Evolutionary conservation across 202 grass and related monocot genomes (phyloP).

Genomic region (Schoenoplectus triqueter): DNA sequence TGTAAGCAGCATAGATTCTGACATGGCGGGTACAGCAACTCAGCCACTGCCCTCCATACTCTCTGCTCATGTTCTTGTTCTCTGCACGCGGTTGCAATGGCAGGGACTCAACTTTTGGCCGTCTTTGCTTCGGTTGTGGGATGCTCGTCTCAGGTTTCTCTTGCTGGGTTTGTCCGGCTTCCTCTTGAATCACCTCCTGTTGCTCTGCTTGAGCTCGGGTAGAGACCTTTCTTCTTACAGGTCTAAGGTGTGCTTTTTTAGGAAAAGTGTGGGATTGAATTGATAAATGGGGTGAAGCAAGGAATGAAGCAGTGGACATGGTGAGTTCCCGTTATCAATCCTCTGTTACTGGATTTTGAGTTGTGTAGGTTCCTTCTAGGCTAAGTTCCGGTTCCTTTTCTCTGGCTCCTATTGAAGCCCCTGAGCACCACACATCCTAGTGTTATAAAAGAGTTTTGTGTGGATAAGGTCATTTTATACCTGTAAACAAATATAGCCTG

Average conservation of each 20-base stretch:
- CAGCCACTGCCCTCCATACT: conserved; percentile 97
- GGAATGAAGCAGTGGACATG: conserved; percentile 66
- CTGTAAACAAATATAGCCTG: not conserved
- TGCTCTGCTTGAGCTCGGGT: conserved; percentile 52
- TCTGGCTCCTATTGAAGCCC: not conserved
- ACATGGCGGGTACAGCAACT: conserved; percentile 82
- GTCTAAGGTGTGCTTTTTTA: conserved; percentile 5
- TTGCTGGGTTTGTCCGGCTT: conserved; percentile 23
- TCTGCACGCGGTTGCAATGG: conserved; percentile 73
- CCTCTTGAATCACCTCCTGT: conserved; percentile 44
- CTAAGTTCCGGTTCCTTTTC: not conserved
- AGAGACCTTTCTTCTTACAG: conserved; percentile 24
- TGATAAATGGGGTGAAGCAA: conserved; percentile 52
- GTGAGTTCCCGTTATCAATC: conserved; percentile 6
- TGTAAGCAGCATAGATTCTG: conserved; percentile 96
- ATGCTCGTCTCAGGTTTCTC: not conserved
- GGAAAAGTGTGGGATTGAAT: conserved; percentile 21
- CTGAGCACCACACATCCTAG: conserved; percentile 45
- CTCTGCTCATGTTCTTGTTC: conserved; percentile 89
- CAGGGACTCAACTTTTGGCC: conserved; percentile 47
- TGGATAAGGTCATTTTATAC: conserved; percentile 49
- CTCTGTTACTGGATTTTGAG: conserved; percentile 14
- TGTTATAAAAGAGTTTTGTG: not conserved
- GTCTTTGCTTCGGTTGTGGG: conserved; percentile 4
- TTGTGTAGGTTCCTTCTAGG: conserved; percentile 6